Evolutionary conservation across 1,284 basidiomycete species (phyloP), one percentile per base, ranked within the genome.

Genomic region (Cryptococcus sp.): DNA sequence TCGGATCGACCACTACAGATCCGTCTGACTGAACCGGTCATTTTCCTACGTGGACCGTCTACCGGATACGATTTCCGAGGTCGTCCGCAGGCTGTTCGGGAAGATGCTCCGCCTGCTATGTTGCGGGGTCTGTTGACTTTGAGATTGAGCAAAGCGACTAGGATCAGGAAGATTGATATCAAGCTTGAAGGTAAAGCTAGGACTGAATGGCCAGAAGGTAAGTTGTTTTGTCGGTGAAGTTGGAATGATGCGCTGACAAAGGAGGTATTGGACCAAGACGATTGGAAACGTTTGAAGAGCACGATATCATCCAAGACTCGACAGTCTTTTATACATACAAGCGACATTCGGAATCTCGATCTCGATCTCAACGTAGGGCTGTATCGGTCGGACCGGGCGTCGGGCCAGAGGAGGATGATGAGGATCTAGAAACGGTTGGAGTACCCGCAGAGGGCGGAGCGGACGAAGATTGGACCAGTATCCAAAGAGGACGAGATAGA

Each of bases 61-160:
- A 74, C 73, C 1, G 71, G 74, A 13, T 53, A 71, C 37, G 70
- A 76, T 48, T 74, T 73, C 40, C 75, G 84, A 49, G 80, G 80
- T 37, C 64, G 76, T 22, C 69, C 71, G 11, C 75, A 79, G 40
- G 67, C 72, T 14, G 68, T 75, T 9, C 70, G 69, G n/a, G 68
- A 78, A 19, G 79, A 80, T 59, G 77, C 80, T 1, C 81, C 83
- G 4, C 85, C 88, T 1, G 85, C 91, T 7, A 80, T 93, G 72
- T 79, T 98, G 28, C 81, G 94, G 37, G 94, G 92, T n/a, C 78
- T 97, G 11, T 80, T 98, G 53, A 86, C 85, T 1, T 78, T 98
- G 42, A 82, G 83, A 11, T 79, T 97, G 25, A 78, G 79, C 45
- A 94, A 93, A 69, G 84, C 92, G 0, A 91, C 85, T 37, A 85